Conservation (phyloP, 2,329 filamentous ascomycete genomes). For the Moelleriella libera region DNA sequence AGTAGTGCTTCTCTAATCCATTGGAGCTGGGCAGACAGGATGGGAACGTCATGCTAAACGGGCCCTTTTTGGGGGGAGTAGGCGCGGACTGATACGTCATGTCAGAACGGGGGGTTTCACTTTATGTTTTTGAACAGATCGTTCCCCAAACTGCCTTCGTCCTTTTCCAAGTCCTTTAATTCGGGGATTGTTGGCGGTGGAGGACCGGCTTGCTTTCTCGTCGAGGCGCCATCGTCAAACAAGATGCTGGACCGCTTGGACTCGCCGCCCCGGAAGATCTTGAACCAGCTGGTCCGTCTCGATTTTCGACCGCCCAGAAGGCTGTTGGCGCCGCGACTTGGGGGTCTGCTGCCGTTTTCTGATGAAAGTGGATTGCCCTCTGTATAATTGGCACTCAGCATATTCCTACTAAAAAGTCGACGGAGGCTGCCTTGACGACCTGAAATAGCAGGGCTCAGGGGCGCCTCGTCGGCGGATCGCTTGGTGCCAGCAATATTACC, state of each 20-base stretch:
- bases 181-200: constrained; percentile 50
- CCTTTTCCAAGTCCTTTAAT: constrained; percentile 35
- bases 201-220: constrained; percentile 28
- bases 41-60: too few relatives aligned
- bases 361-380: constrained; percentile 30
- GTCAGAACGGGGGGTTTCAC: constrained; percentile 14
- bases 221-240: constrained; percentile 20
- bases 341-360: constrained; percentile 26
- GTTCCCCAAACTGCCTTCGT: constrained; percentile 30
- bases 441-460: constrained; percentile 36
- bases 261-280: constrained; percentile 30
- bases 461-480: constrained; percentile 33
- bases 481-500: constrained; percentile 32
- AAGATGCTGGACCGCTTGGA: constrained; percentile 26
- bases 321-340: constrained; percentile 35
- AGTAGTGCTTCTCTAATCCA: too few relatives aligned
- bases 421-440: constrained; percentile 41
- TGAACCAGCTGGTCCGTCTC: constrained; percentile 46
- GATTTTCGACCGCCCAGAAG: constrained; percentile 37
- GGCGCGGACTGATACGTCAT: neutral
- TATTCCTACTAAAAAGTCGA: constrained; percentile 40
- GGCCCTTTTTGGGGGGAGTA: too few relatives aligned
- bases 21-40: too few relatives aligned
- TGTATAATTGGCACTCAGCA: constrained; percentile 38
- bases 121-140: constrained; percentile 48